Evolutionary conservation across 1,284 basidiomycete species (phyloP), one percentile per base, ranked within the genome.

Genomic region (Takashimella tepidaria): DNA sequence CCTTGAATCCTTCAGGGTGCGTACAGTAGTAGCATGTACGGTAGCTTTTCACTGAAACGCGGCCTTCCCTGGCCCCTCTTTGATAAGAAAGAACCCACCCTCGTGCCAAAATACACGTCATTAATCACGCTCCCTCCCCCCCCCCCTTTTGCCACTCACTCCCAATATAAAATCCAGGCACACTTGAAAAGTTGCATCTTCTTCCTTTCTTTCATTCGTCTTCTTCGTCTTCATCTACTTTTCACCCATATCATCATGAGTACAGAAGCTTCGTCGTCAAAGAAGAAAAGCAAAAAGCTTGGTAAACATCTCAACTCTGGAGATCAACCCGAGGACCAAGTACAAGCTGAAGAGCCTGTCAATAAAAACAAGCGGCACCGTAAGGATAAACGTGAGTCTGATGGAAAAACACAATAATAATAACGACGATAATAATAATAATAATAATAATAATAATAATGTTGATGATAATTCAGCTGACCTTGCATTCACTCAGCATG

Each of bases 281-380:
- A 66, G 53, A 64, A 66, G 57, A 25, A 45, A 41, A 46, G 45
- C 25, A 57, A 57, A 51, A 45, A 43, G 11, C 43, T 22, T 6
- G 44, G 45, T 23, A 57, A 57, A 51, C 41, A 43, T 8, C 43
- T 22, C 10, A 45, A 54, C 44, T 53, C 47, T 16, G 55, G 13
- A 11, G 58, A 49, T 13, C 60, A 27, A 13, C 56, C 59, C n/a
- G 55, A 46, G 23, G 64, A 64, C 20, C 63, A 50, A 16, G 46
- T 50, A 21, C 58, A 58, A 3, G 55, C 40, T 22, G 47, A 50
- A 49, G 61, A 59, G 50, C 55, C 51, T 3, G 79, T 83, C 43
- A 88, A 81, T 76, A 92, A 92, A 75, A 91, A 91, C 78, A 92
- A 91, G 78, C 79, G 83, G 46, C 86, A 90, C 73, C 81, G 91